Percentiles rank a stretch among this genome's conserved stretches.
phyloP scores from a whole-genome alignment of 1,139 yeast genomes.

The Candida buenavistaensis region DNA sequence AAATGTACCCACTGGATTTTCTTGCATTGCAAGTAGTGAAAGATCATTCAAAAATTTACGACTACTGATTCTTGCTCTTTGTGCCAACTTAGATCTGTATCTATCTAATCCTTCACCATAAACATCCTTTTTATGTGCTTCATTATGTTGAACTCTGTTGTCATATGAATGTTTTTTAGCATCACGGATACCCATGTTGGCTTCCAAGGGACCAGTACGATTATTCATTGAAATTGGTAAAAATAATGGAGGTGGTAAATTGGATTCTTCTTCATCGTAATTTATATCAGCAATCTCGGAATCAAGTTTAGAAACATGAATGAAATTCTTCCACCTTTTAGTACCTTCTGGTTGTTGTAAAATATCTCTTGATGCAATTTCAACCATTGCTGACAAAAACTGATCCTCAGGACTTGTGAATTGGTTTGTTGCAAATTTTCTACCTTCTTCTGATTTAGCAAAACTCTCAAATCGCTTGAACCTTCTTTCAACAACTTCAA shows the following conservation, averaged over 20 bases:
- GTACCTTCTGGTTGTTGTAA: slow-evolving; percentile 49
- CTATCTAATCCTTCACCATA: slow-evolving; percentile 73
- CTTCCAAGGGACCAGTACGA: slow-evolving; percentile 74
- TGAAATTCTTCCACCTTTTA: slow-evolving; percentile 47
- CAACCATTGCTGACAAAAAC: slow-evolving; percentile 66
- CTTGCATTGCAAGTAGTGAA: slow-evolving; percentile 48
- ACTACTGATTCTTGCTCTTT: slow-evolving; percentile 53
- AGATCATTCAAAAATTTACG: slow-evolving; percentile 54
- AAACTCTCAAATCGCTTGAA: slow-evolving; percentile 59
- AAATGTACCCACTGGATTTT: slow-evolving; percentile 35
- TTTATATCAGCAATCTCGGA: slow-evolving; percentile 22
- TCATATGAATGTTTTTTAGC: slow-evolving; percentile 80
- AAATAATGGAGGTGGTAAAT: slow-evolving; percentile 33
- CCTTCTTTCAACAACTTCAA: slow-evolving; percentile 81
- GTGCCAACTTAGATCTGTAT: slow-evolving; percentile 46
- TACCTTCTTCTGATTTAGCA: slow-evolving; percentile 49
- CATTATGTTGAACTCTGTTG: slow-evolving; percentile 70
- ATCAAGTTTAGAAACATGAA: slow-evolving; percentile 18
- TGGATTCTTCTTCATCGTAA: slow-evolving; percentile 29
- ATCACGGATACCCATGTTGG: slow-evolving; percentile 81
- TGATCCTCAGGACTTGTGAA: slow-evolving; percentile 34
- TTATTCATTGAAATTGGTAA: slow-evolving; percentile 76
- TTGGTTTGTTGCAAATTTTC: slow-evolving; percentile 42
- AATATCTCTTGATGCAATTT: slow-evolving; percentile 68
- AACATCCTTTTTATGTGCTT: slow-evolving; percentile 67